Percentiles rank a stretch among this genome's conserved stretches.
Conservation (phyloP, 306 rosid genomes). For the Lathyrus oleraceus region DNA sequence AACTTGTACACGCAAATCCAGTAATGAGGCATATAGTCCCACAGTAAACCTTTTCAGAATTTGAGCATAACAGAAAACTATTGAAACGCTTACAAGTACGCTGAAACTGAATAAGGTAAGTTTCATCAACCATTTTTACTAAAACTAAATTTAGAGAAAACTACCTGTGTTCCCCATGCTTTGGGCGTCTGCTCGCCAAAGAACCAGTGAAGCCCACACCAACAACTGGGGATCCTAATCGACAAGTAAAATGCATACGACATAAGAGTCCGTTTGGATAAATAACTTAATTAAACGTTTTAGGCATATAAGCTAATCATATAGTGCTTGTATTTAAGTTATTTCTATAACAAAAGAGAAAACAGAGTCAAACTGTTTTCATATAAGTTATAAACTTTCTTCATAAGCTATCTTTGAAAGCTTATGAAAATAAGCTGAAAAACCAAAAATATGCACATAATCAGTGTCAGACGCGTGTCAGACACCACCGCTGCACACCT, state of each 20-base stretch:
- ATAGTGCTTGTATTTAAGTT: background rate
- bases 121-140: background rate
- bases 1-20: background rate
- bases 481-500: no score
- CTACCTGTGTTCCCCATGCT: conserved; percentile 91
- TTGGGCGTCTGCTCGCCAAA: conserved; percentile 63
- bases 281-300: background rate
- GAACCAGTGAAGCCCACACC: conserved; percentile 93
- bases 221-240: conserved; percentile 74
- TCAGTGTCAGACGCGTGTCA: no score
- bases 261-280: background rate
- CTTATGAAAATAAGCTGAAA: no score
- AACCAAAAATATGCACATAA: no score
- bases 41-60: background rate
- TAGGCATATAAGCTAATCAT: background rate
- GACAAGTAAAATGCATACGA: conserved; percentile 28
- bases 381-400: background rate
- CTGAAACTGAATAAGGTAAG: conserved; percentile 6
- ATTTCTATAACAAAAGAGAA: background rate
- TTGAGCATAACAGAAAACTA: conserved; percentile 12
- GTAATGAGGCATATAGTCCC: background rate
- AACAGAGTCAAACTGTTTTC: background rate
- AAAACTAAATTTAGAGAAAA: conserved; percentile 34
- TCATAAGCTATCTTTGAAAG: background rate
- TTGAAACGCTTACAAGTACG: background rate